These are phyloP conservation scores for Ceratocystiopsis sp. DNA, from an alignment of 2,329 filamentous ascomycete species.

Conservation along the genomic window DNA sequence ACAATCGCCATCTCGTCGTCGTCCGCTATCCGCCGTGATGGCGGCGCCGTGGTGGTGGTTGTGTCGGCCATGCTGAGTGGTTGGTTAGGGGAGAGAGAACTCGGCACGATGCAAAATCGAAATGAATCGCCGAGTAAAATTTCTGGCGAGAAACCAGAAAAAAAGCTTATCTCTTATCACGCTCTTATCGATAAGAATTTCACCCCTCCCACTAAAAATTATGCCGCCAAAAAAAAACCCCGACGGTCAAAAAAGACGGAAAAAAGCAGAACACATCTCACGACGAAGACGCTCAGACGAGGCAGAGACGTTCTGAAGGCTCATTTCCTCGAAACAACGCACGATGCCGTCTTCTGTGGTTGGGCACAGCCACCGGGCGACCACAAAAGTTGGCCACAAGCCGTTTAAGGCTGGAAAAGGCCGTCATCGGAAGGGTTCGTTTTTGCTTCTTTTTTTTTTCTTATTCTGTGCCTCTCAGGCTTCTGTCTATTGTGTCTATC, in stretches of 20 bases:
- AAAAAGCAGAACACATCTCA: not conserved
- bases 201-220: no score
- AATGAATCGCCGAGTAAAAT: not conserved
- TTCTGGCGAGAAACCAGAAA: not conserved
- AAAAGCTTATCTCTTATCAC: not conserved
- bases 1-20: not conserved
- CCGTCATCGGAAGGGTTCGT: conserved; percentile 18
- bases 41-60: not conserved
- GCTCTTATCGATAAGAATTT: no score
- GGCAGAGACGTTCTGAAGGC: no score
- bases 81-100: not conserved
- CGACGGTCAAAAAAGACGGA: not conserved
- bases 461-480: no score
- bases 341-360: conserved; percentile 20
- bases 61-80: conserved; percentile 2
- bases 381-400: conserved; percentile 79
- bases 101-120: not conserved
- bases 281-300: no score
- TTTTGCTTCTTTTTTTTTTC: not conserved
- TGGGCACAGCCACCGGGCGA: conserved; percentile 77
- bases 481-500: not conserved
- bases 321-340: no score
- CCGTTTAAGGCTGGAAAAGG: conserved; percentile 83
- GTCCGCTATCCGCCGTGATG: not conserved
- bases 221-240: no score